These are phyloP conservation scores for Periconia sp. DNA, from an alignment of 2,329 filamentous ascomycete genomes.

Conservation along the genomic window DNA sequence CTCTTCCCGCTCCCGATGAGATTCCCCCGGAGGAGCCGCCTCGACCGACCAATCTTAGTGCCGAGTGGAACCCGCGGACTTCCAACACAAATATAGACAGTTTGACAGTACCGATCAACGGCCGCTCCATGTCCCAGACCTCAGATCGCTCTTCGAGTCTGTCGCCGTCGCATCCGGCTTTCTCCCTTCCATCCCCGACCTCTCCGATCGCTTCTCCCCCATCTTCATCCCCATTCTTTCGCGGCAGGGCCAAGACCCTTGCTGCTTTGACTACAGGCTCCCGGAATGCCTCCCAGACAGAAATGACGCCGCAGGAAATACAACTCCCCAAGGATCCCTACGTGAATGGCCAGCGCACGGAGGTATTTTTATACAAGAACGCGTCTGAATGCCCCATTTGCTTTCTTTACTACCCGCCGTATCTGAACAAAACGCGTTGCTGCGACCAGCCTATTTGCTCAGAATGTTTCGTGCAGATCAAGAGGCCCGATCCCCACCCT, in stretches of 20 bases:
- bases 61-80: constrained; percentile 47
- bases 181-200: constrained; percentile 61
- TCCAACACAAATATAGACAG: constrained; percentile 67
- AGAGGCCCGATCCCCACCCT: constrained; percentile 86
- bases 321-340: constrained; percentile 78
- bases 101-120: constrained; percentile 77
- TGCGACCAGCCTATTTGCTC: constrained; percentile 97
- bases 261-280: constrained; percentile 79
- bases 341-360: constrained; percentile 91
- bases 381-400: constrained; percentile 92
- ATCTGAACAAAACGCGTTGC: constrained; percentile 90
- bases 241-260: constrained; percentile 84
- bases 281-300: constrained; percentile 70
- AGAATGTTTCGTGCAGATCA: constrained; percentile 98
- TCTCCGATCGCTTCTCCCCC: constrained; percentile 55
- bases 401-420: constrained; percentile 92
- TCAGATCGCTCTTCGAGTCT: constrained; percentile 67
- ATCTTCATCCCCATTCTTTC: constrained; percentile 62
- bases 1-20: constrained; percentile 81
- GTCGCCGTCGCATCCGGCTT: constrained; percentile 63
- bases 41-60: constrained; percentile 44
- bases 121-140: constrained; percentile 74
- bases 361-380: constrained; percentile 92
- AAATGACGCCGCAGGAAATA: constrained; percentile 76
- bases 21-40: constrained; percentile 69